Conservation (phyloP, 768 basidiomycete species). For the Pisolithus sp. region DNA sequence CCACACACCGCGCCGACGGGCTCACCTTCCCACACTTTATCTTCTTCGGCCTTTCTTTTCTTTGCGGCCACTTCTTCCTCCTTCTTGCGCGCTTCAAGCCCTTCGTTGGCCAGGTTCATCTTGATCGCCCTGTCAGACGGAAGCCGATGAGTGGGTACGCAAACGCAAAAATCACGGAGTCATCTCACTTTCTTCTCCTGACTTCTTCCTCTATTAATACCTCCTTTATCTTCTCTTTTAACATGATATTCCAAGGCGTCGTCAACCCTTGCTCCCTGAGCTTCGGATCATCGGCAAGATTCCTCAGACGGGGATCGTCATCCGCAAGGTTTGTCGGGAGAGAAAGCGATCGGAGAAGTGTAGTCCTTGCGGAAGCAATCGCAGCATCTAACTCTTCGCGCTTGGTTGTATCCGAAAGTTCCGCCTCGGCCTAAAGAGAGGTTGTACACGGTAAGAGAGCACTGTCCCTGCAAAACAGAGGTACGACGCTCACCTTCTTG, state of each 20-base stretch:
- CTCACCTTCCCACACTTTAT: slow-evolving; percentile 84
- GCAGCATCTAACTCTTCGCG: slow-evolving; percentile 78
- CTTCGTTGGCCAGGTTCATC: slow-evolving; percentile 88
- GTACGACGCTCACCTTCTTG: slow-evolving; percentile 65
- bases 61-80: slow-evolving; percentile 72
- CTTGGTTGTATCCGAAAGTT: slow-evolving; percentile 71
- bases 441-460: not conserved
- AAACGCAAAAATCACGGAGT: not conserved
- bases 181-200: slow-evolving; percentile 67
- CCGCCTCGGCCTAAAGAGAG: slow-evolving; percentile 67
- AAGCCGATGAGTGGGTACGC: not conserved
- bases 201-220: slow-evolving; percentile 88
- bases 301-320: slow-evolving; percentile 51
- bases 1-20: not conserved
- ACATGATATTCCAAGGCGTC: slow-evolving; percentile 61
- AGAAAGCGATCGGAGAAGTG: slow-evolving; percentile 56
- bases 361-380: slow-evolving; percentile 65
- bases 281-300: slow-evolving; percentile 34
- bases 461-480: not conserved
- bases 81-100: slow-evolving; percentile 87
- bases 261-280: slow-evolving; percentile 23
- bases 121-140: slow-evolving; percentile 64
- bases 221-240: slow-evolving; percentile 73
- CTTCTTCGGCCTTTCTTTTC: slow-evolving; percentile 87
- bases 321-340: slow-evolving; percentile 56